Conservation (phyloP, 225 moss, liverwort and hornwort species). For the Thuidium tamariscinum region DNA sequence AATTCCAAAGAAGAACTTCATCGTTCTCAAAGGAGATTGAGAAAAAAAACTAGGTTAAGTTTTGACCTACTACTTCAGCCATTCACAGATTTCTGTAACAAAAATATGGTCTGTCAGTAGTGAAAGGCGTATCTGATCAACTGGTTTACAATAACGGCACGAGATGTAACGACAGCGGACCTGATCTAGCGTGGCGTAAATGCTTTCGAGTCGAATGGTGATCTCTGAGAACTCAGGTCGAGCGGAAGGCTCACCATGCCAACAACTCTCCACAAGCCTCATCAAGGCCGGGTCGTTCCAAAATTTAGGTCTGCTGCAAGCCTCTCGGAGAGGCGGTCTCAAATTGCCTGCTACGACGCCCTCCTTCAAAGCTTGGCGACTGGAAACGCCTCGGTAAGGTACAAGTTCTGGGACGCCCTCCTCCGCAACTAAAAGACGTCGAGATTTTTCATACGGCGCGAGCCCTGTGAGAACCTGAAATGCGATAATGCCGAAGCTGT, state of each 20-base stretch:
- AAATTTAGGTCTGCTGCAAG: not conserved
- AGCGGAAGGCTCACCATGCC: not conserved
- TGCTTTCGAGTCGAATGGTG: not conserved
- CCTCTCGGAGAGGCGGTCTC: conserved; percentile 6
- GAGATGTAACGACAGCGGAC: not conserved
- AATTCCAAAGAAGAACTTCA: not conserved
- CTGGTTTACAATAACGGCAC: not conserved
- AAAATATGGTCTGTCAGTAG: too few relatives aligned
- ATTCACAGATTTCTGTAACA: not conserved
- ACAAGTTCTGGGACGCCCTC: not conserved
- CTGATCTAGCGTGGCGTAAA: not conserved
- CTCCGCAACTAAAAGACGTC: not conserved
- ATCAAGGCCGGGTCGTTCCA: not conserved
- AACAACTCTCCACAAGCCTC: conserved; percentile 2
- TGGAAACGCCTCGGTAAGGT: not conserved
- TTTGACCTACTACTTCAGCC: not conserved
- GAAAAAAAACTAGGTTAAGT: not conserved
- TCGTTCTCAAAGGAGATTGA: not conserved
- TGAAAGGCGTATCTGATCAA: not conserved
- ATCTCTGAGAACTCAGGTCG: not conserved
- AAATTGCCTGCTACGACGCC: not conserved
- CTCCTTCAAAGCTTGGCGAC: not conserved
- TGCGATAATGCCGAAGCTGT: not conserved
- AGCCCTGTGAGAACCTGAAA: not conserved
- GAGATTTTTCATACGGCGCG: not conserved